Evolutionary conservation across 441 rosid genomes (phyloP).

Genomic region (Dalechampia spathulata): DNA sequence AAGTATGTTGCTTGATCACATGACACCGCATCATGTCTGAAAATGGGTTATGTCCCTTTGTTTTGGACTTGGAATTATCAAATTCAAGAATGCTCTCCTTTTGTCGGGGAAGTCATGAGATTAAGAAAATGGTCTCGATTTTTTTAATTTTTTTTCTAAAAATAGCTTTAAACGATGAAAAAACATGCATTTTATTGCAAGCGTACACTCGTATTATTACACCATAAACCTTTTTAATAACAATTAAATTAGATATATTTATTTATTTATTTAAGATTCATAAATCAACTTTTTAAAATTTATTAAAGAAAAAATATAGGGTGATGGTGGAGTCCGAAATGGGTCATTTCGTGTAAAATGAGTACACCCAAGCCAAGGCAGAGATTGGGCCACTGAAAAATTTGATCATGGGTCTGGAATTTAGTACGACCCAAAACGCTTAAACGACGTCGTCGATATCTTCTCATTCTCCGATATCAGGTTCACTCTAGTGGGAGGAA

Average conservation of each 20-base stretch:
- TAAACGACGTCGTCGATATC: neutral
- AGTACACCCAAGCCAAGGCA: neutral
- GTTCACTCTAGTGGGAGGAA: neutral
- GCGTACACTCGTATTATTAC: too few species aligned
- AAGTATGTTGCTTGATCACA: constrained; percentile 6
- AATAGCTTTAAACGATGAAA: too few species aligned
- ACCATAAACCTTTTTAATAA: too few species aligned
- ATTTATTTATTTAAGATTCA: too few species aligned
- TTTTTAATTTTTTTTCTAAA: too few species aligned
- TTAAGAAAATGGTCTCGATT: neutral
- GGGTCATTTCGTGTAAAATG: too few species aligned
- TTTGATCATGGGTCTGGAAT: neutral
- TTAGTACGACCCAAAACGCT: neutral
- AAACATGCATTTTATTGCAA: too few species aligned
- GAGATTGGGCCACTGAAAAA: neutral
- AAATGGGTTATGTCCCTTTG: neutral
- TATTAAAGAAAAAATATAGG: too few species aligned
- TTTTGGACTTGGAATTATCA: neutral
- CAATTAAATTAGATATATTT: too few species aligned
- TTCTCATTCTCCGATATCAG: neutral
- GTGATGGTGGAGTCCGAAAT: too few species aligned
- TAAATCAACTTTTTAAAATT: too few species aligned
- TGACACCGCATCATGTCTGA: neutral
- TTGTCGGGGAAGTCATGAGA: too few species aligned
- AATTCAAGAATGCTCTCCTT: neutral